A percentile compares a stretch with the other conserved stretches of the same genome.
Conservation (phyloP, 1,139 yeast species). For the Kluyveromyces sp. region DNA sequence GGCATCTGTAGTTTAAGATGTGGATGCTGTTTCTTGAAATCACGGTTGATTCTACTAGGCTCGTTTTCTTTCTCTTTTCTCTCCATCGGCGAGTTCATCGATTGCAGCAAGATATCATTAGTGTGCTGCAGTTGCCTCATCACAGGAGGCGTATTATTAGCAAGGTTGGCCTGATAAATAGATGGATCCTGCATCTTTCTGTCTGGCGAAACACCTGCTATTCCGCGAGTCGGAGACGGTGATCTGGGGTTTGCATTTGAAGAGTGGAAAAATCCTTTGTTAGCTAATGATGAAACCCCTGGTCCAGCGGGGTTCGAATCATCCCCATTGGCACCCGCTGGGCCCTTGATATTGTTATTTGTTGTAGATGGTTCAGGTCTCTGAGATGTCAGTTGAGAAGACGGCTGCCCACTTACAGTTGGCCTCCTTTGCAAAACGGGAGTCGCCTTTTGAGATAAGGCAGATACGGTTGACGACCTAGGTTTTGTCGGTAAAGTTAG, state of each 20-base stretch:
- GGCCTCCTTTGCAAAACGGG: constrained; percentile 11
- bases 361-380: not conserved
- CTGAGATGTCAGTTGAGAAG: constrained; percentile 1
- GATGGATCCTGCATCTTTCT: constrained; percentile 20
- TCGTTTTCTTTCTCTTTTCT: constrained; percentile 14
- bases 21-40: constrained; percentile 34
- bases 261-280: not conserved
- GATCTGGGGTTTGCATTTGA: constrained; percentile 14
- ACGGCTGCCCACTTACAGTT: constrained; percentile 9
- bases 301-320: not conserved
- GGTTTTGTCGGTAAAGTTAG: constrained; percentile 9
- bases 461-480: constrained; percentile 13
- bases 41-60: constrained; percentile 25
- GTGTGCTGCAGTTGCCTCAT: constrained; percentile 24
- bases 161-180: constrained; percentile 6
- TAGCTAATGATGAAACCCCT: not conserved
- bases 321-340: not conserved
- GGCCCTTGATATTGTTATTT: not conserved
- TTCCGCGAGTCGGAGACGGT: constrained; percentile 23
- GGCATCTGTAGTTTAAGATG: constrained; percentile 46
- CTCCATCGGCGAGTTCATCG: constrained; percentile 37
- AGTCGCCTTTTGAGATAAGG: constrained; percentile 8
- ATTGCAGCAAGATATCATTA: constrained; percentile 49
- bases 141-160: constrained; percentile 16
- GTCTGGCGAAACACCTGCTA: constrained; percentile 19